Base-by-base conservation (phyloP, 306 rosid species). In the Citrullus colocynthis region DNA sequence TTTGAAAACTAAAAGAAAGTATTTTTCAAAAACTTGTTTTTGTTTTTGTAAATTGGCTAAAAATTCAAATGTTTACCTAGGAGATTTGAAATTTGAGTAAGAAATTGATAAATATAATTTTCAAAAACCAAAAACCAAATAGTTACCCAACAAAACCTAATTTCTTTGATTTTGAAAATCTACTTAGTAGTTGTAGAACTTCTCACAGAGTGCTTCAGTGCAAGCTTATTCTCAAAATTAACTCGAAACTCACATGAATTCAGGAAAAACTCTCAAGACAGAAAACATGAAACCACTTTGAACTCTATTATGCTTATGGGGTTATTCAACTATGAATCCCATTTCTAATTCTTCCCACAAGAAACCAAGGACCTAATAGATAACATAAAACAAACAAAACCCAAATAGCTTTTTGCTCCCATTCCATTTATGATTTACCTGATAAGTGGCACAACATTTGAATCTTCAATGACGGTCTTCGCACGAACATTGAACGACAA, bases 401-500 rank as follows among this genome's bases (percentile, higher is more conserved):
- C 54, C 60, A 12, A 16, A 34, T 73, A 36, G 16, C 11, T 28
- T 73, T 24, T 49, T 12, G 54, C 28, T 6, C 30, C 69, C 18
- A 74, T 18, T 45, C 69, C 13, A 77, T 11, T 42, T 24, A 24
- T 24, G 28, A 24, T 24, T 24, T 58, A 93, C 98, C 98, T 89
- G 61, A 94, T 89, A 77, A 89, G 89, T 61, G 89, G 91, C 82
- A 94, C 96, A 78, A 92, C 96, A 73, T 84, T 81, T 0, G 91
- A 94, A 73, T 89, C 94, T 13, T 91, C 88, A 37, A 94, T 85
- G 17, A 94, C 90, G 41, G 83, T 86, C 80, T 90, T 89, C 76
- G 97, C 97, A 60, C 98, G 93, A 75, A 85, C 75, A 83, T 91
- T 94, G 86, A 90, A 93, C 13, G 88, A 86, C 9, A 93, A 84